Evolutionary conservation across 768 basidiomycete genomes (phyloP).

Genomic region (Boletus subcaerulescens): DNA sequence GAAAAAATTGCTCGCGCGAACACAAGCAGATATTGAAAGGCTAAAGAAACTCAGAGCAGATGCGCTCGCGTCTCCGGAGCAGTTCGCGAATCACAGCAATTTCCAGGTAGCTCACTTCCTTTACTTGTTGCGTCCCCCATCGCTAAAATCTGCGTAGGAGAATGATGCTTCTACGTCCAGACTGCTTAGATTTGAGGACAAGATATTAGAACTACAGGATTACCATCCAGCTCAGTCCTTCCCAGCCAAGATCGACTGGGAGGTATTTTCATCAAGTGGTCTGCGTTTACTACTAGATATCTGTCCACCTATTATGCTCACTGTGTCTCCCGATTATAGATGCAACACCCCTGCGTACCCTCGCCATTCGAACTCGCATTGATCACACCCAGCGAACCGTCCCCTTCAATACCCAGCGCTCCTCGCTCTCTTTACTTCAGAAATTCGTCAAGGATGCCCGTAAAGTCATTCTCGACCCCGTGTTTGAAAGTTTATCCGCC

Average conservation of each 20-base stretch:
- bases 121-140: slow-evolving; percentile 11
- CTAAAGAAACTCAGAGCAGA: slow-evolving; percentile 46
- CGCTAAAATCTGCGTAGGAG: slow-evolving; percentile 17
- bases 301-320: slow-evolving; percentile 7
- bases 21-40: slow-evolving; percentile 59
- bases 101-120: slow-evolving; percentile 32
- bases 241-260: slow-evolving; percentile 61
- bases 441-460: slow-evolving; percentile 53
- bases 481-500: slow-evolving; percentile 27
- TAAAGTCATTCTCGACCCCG: slow-evolving; percentile 47
- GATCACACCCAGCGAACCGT: slow-evolving; percentile 36
- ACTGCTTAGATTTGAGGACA: slow-evolving; percentile 33
- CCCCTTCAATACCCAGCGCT: slow-evolving; percentile 40
- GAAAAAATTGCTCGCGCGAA: slow-evolving; percentile 53
- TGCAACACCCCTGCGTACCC: slow-evolving; percentile 47
- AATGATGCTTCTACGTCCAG: slow-evolving; percentile 14
- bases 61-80: slow-evolving; percentile 34
- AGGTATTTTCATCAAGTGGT: slow-evolving; percentile 57
- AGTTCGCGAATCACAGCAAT: slow-evolving; percentile 31
- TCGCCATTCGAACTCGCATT: slow-evolving; percentile 41
- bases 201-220: slow-evolving; percentile 45
- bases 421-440: slow-evolving; percentile 54
- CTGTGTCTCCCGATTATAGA: slow-evolving; percentile 37
- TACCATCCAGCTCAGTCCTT: slow-evolving; percentile 38
- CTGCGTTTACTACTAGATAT: slow-evolving; percentile 13